Percentiles rank a stretch among this genome's conserved stretches.
phyloP scores from a whole-genome alignment of 2,329 filamentous ascomycete genomes.

The Pseudogymnoascus sp. region DNA sequence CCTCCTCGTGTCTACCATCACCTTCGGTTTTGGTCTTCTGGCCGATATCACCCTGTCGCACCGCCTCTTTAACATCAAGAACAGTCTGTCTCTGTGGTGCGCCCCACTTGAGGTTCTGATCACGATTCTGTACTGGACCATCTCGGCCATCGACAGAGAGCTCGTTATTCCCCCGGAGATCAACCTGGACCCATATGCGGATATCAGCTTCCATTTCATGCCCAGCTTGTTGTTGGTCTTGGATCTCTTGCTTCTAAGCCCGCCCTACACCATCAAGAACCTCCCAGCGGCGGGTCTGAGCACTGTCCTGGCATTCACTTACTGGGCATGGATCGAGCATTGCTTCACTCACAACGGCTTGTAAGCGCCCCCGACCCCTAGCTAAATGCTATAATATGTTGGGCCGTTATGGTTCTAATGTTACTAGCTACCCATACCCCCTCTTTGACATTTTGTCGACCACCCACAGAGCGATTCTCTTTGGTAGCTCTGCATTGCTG shows the following conservation, averaged over 20 bases:
- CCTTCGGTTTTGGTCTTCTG: conserved; percentile 54
- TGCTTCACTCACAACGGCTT: conserved; percentile 62
- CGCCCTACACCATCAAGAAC: conserved; percentile 61
- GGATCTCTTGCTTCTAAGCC: conserved; percentile 62
- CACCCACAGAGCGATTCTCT: conserved; percentile 59
- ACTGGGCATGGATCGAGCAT: conserved; percentile 72
- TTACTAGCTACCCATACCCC: conserved; percentile 73
- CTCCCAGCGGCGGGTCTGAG: conserved; percentile 54
- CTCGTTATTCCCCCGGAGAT: conserved; percentile 50
- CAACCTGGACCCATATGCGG: conserved; percentile 47
- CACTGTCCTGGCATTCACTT: conserved; percentile 53
- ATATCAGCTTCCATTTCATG: conserved; percentile 59
- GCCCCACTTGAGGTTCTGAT: conserved; percentile 67
- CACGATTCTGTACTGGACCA: conserved; percentile 65
- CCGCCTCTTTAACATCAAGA: conserved; percentile 59
- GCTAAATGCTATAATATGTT: not conserved
- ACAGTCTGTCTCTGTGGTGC: conserved; percentile 56
- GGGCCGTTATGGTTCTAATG: not conserved
- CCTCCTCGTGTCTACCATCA: conserved; percentile 51
- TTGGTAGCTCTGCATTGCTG: conserved; percentile 58
- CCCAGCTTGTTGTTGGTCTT: conserved; percentile 57
- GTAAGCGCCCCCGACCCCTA: conserved; percentile 34
- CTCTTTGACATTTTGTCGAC: conserved; percentile 66
- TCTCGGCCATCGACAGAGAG: conserved; percentile 47
- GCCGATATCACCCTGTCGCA: conserved; percentile 56